A percentile compares a stretch with the other conserved stretches of the same genome.
Conservation (phyloP, 768 basidiomycete genomes). For the Rubroboletus pulcherrimus region DNA sequence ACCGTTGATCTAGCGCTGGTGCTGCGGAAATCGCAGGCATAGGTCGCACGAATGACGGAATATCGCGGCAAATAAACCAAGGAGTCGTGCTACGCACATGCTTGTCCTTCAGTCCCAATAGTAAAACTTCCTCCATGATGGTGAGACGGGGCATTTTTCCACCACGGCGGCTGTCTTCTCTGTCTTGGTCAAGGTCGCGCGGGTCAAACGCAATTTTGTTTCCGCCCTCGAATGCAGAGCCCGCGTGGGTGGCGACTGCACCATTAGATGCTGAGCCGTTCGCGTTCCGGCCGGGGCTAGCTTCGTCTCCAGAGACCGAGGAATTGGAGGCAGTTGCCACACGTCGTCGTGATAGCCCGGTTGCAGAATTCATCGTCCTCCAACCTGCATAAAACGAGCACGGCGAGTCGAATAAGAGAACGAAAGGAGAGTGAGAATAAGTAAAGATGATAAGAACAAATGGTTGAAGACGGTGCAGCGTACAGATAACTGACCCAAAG, state of each 20-base stretch:
- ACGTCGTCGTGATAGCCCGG: conserved; percentile 56
- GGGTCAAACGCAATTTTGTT: conserved; percentile 93
- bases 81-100: conserved; percentile 54
- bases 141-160: conserved; percentile 83
- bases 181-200: conserved; percentile 74
- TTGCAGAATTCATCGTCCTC: conserved; percentile 46
- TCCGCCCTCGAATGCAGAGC: conserved; percentile 82
- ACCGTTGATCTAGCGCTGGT: conserved; percentile 4
- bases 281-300: conserved; percentile 25
- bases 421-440: conserved; percentile 5
- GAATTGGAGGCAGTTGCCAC: conserved; percentile 42
- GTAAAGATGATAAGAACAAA: neutral
- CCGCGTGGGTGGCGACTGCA: conserved; percentile 53
- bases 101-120: conserved; percentile 94
- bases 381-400: conserved; percentile 19
- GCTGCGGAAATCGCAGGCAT: conserved; percentile 18
- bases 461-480: conserved; percentile 6
- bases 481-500: neutral
- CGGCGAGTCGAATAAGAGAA: neutral
- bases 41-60: conserved; percentile 6
- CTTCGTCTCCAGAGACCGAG: conserved; percentile 37
- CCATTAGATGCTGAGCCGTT: conserved; percentile 31
- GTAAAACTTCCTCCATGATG: conserved; percentile 93
- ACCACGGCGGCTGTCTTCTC: conserved; percentile 58
- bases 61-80: conserved; percentile 1